phyloP scores from a whole-genome alignment of 805 yeast genomes.

The Saccharomycopsis oosterbeekiorum region DNA sequence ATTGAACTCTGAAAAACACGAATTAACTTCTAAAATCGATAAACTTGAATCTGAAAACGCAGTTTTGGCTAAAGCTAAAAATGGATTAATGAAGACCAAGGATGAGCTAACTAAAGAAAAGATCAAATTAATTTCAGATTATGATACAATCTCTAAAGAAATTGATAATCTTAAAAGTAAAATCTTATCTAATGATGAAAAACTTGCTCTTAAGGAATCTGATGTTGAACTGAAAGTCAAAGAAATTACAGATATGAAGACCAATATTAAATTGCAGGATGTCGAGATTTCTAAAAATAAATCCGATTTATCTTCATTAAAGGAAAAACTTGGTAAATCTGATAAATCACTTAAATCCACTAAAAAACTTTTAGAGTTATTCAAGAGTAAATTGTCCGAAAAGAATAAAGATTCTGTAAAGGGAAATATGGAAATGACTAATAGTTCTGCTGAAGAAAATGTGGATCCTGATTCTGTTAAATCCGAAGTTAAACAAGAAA shows the following conservation, averaged over 20 bases:
- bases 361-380: constrained; percentile 9
- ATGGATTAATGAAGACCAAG: not conserved
- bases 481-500: not conserved
- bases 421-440: not conserved
- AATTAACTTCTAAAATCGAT: not conserved
- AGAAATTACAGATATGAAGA: not conserved
- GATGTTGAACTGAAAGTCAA: not conserved
- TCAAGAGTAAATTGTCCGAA: constrained; percentile 7
- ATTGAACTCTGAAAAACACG: not conserved
- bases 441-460: not conserved
- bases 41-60: not conserved
- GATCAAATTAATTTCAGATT: not conserved
- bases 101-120: not conserved
- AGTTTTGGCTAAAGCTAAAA: not conserved
- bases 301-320: not conserved
- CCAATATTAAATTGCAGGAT: not conserved
- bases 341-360: not conserved
- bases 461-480: not conserved
- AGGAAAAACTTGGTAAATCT: not conserved
- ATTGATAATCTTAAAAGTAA: not conserved
- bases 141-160: not conserved
- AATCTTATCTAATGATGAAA: not conserved
- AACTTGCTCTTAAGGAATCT: not conserved
- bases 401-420: not conserved
- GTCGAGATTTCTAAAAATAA: not conserved